These are phyloP conservation scores for Serendipita sp. DNA, from an alignment of 768 basidiomycete genomes.

Conservation along the genomic window DNA sequence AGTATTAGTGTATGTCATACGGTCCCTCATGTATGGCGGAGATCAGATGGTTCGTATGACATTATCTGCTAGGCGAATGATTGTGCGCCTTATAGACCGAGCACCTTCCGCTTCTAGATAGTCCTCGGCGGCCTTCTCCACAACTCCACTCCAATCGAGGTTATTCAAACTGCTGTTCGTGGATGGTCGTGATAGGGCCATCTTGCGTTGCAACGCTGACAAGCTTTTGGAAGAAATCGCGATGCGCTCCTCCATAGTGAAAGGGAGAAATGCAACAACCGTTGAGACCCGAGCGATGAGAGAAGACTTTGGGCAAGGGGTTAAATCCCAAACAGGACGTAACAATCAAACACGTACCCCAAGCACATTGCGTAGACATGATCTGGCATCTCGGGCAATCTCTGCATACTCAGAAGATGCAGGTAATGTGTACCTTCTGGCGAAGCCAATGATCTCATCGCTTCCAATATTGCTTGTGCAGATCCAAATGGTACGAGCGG, in stretches of 20 bases:
- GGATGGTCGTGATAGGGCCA: background rate
- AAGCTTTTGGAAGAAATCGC: background rate
- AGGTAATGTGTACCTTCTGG: background rate
- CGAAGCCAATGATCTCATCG: background rate
- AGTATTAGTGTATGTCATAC: background rate
- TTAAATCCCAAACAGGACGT: background rate
- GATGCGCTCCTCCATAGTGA: background rate
- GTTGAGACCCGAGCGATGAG: background rate
- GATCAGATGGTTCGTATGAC: background rate
- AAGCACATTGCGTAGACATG: background rate
- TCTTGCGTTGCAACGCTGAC: background rate
- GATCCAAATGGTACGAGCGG: background rate
- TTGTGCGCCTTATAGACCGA: background rate
- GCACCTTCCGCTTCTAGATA: constrained; percentile 1
- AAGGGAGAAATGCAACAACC: background rate
- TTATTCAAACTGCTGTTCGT: background rate
- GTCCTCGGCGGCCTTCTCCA: background rate
- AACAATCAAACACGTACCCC: background rate
- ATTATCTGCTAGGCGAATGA: background rate
- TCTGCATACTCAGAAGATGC: background rate
- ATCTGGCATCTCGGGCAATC: background rate
- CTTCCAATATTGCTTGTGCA: background rate
- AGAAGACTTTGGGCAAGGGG: background rate
- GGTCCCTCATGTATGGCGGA: background rate
- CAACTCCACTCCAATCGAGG: background rate